Evolutionary conservation across 2,329 filamentous ascomycete species (phyloP).

Genomic region (Bimuria novae-zelandiae): DNA sequence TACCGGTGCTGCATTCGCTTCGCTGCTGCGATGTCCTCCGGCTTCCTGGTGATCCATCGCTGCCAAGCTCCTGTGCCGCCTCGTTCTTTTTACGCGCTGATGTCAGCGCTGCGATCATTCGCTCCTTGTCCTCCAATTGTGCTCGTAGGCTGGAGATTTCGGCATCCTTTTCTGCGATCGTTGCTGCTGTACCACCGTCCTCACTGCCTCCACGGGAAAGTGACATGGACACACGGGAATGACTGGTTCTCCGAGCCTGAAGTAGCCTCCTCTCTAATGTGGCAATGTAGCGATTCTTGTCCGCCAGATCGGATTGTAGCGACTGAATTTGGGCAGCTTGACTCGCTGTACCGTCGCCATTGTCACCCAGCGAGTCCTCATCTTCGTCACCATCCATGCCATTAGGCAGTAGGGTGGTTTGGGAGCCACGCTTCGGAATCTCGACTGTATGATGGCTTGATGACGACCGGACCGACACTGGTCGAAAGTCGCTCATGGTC

Average conservation of each 20-base stretch:
- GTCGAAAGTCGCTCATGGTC: conserved; percentile 51
- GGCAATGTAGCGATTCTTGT: conserved; percentile 95
- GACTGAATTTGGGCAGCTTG: conserved; percentile 84
- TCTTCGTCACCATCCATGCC: conserved; percentile 45
- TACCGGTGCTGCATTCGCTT: conserved; percentile 38
- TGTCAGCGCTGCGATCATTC: conserved; percentile 85
- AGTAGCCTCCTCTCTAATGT: conserved; percentile 91
- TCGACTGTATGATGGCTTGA: conserved; percentile 48
- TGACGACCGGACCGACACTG: conserved; percentile 53
- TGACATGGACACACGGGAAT: conserved; percentile 81
- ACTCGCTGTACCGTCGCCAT: conserved; percentile 83
- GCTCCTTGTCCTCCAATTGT: conserved; percentile 90
- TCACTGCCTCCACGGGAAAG: conserved; percentile 71
- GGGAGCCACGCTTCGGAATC: conserved; percentile 40
- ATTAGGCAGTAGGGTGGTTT: conserved; percentile 23
- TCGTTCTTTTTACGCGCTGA: conserved; percentile 86
- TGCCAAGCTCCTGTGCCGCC: conserved; percentile 64
- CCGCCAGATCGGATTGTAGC: conserved; percentile 91
- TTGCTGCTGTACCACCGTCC: conserved; percentile 72
- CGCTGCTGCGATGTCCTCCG: conserved; percentile 41
- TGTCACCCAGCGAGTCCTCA: conserved; percentile 70
- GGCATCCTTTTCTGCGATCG: conserved; percentile 85
- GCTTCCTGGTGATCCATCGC: conserved; percentile 42
- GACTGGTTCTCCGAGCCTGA: conserved; percentile 87
- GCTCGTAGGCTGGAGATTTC: conserved; percentile 92